Evolutionary conservation across 1,284 basidiomycete genomes (phyloP).

Genomic region (Apiotrichum porosum): DNA sequence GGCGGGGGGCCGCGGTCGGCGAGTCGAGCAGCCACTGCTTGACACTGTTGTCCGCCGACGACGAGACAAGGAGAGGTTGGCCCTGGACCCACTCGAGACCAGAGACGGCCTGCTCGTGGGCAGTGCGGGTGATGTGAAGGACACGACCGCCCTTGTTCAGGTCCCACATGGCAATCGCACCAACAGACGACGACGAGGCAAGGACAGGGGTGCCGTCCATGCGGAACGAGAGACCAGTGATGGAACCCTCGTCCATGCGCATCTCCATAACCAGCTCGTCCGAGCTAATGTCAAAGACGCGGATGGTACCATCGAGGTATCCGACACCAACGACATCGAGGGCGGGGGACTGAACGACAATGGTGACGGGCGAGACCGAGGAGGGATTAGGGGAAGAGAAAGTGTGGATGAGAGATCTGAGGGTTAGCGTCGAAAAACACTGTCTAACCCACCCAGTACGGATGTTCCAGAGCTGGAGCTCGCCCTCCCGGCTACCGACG

Average conservation of each 20-base stretch:
- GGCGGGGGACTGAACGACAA: constrained; percentile 85
- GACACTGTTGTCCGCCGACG: constrained; percentile 86
- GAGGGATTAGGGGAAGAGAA: constrained; percentile 47
- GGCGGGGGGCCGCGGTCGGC: constrained; percentile 72
- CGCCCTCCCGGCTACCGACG: constrained; percentile 74
- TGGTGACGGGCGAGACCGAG: constrained; percentile 58
- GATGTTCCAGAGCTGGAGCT: constrained; percentile 91
- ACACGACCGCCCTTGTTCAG: constrained; percentile 73
- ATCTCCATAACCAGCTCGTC: constrained; percentile 85
- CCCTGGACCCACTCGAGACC: constrained; percentile 83
- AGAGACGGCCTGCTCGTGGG: constrained; percentile 76
- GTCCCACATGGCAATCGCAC: constrained; percentile 87
- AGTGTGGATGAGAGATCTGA: constrained; percentile 51
- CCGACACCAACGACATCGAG: constrained; percentile 93
- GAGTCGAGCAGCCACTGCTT: constrained; percentile 99
- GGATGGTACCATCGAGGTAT: constrained; percentile 78
- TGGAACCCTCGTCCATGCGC: constrained; percentile 71
- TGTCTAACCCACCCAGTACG: constrained; percentile 61
- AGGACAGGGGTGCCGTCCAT: constrained; percentile 83
- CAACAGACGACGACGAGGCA: constrained; percentile 77
- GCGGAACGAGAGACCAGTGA: constrained; percentile 76
- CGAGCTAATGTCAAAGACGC: constrained; percentile 81
- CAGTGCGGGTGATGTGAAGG: constrained; percentile 75
- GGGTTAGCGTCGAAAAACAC: neutral
- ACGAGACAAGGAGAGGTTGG: constrained; percentile 80